These are phyloP conservation scores for Phoenix dactylifera DNA, from an alignment of 176 grass and related monocot genomes.

Conservation along the genomic window DNA sequence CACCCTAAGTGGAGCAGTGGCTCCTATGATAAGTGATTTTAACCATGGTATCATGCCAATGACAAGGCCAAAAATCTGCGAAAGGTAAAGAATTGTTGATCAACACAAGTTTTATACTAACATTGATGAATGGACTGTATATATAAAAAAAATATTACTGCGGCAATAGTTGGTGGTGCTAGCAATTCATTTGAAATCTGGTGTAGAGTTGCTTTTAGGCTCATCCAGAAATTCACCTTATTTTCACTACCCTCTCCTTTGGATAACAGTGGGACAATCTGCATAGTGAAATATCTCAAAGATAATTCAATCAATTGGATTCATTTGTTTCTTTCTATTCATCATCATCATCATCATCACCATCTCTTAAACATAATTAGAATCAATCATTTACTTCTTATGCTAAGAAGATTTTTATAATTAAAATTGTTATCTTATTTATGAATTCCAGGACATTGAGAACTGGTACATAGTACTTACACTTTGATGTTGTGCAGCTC, in stretches of 20 bases:
- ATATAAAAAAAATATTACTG: conserved; percentile 13
- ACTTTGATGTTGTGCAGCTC: neutral
- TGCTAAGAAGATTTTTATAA: too few relatives aligned
- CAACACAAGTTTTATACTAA: too few relatives aligned
- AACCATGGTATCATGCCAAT: conserved; percentile 23
- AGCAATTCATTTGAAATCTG: conserved; percentile 26
- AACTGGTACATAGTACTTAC: neutral
- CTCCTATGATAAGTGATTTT: conserved; percentile 32
- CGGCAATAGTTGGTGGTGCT: conserved; percentile 44
- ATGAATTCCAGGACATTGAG: too few relatives aligned
- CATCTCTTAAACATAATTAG: too few relatives aligned
- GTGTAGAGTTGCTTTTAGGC: neutral
- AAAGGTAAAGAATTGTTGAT: neutral
- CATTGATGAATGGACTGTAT: too few relatives aligned
- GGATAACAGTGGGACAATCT: conserved; percentile 1
- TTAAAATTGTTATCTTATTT: too few relatives aligned
- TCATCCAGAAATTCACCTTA: neutral
- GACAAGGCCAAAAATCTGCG: conserved; percentile 35
- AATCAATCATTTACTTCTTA: neutral
- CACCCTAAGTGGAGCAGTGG: conserved; percentile 26
- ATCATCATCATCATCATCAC: too few relatives aligned
- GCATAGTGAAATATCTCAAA: neutral
- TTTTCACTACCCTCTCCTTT: neutral
- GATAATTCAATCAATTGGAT: too few relatives aligned
- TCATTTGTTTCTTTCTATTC: too few relatives aligned